phyloP scores from a whole-genome alignment of 441 rosid genomes.

The Rhodomyrtus psidioides region DNA sequence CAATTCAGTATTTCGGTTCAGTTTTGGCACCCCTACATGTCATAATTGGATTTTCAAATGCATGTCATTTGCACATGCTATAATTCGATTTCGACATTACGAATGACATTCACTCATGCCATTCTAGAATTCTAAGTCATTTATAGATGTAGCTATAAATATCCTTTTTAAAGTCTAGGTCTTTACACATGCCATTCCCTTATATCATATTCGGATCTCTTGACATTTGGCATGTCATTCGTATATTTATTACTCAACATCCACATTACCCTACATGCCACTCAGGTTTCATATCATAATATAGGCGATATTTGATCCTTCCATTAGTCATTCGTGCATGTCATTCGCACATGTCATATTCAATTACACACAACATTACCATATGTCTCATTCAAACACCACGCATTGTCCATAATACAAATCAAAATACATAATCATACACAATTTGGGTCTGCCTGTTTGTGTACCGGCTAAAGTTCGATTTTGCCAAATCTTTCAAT shows the following conservation, averaged over 20 bases:
- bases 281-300: rapidly evolving
- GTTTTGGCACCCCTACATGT: too few relatives aligned
- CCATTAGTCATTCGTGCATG: background rate
- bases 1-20: too few relatives aligned
- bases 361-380: too few relatives aligned
- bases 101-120: rapidly evolving
- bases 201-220: background rate
- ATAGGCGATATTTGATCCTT: background rate
- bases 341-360: background rate
- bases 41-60: too few relatives aligned
- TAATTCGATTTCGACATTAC: background rate
- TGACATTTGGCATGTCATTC: background rate
- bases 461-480: background rate
- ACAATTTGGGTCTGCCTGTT: background rate
- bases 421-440: background rate
- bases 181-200: background rate
- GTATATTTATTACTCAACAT: background rate
- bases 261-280: background rate
- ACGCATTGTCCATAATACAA: background rate
- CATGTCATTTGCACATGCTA: background rate
- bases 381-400: background rate
- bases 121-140: background rate
- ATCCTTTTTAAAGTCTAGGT: background rate
- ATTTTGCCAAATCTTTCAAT: background rate
- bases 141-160: background rate